Evolutionary conservation across 805 yeast species (phyloP).

Genomic region (Saturnispora sekii): DNA sequence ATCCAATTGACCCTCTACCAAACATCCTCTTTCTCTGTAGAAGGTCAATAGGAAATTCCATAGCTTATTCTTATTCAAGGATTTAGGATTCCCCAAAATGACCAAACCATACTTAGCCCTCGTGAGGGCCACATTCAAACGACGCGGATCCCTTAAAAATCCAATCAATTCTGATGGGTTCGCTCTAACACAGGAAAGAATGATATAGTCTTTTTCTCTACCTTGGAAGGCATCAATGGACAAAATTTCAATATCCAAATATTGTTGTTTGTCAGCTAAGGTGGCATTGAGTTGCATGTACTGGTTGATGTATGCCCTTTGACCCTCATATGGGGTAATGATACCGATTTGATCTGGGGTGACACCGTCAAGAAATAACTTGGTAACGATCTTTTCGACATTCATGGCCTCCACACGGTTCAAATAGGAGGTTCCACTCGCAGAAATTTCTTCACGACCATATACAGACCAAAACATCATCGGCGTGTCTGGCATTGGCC

Average conservation of each 20-base stretch:
- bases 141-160: constrained; percentile 73
- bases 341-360: constrained; percentile 79
- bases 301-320: constrained; percentile 70
- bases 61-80: constrained; percentile 56
- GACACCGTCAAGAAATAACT: constrained; percentile 68
- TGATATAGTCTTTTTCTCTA: constrained; percentile 43
- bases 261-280: constrained; percentile 48
- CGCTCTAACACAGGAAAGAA: constrained; percentile 50
- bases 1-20: constrained; percentile 84
- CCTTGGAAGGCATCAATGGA: constrained; percentile 64
- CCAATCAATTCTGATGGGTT: constrained; percentile 70
- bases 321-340: constrained; percentile 93
- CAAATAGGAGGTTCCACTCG: constrained; percentile 70
- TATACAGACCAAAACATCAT: constrained; percentile 93
- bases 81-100: constrained; percentile 75
- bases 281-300: constrained; percentile 69
- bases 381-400: constrained; percentile 68
- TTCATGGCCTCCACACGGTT: constrained; percentile 87
- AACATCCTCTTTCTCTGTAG: constrained; percentile 73
- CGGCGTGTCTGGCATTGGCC: constrained; percentile 81
- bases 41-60: constrained; percentile 76
- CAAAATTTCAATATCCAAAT: constrained; percentile 72
- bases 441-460: constrained; percentile 83
- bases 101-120: constrained; percentile 79
- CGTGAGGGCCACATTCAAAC: constrained; percentile 82